Evolutionary conservation across 1,284 basidiomycete species (phyloP).

Genomic region (Exobasidium rhododendri): DNA sequence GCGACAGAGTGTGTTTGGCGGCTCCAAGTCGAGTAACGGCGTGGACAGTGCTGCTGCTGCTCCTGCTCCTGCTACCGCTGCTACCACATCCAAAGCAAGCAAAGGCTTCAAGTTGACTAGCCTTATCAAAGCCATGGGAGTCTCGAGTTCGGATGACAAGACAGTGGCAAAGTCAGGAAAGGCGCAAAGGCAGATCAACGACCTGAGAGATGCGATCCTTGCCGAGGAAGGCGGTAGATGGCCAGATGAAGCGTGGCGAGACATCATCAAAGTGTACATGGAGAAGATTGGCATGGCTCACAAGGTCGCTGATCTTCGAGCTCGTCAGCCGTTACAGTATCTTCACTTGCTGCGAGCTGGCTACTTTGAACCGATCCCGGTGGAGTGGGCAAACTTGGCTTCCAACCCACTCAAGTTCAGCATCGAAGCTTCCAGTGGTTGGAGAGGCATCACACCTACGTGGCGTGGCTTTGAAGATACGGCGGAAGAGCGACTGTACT

Average conservation of each 20-base stretch:
- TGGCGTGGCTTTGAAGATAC: background rate
- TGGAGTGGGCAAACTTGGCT: background rate
- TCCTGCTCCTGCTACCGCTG: too few relatives aligned
- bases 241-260: background rate
- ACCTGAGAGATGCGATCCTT: background rate
- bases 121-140: background rate
- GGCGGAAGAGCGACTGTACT: background rate
- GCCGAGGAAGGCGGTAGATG: background rate
- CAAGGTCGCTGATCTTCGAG: background rate
- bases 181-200: background rate
- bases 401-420: background rate
- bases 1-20: background rate
- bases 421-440: background rate
- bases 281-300: background rate
- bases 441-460: background rate
- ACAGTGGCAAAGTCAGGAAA: background rate
- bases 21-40: background rate
- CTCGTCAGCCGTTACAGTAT: background rate
- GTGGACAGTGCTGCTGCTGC: background rate
- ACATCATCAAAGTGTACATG: background rate
- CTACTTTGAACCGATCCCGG: background rate
- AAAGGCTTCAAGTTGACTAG: background rate
- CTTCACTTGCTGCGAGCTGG: background rate
- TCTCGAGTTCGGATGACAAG: background rate
- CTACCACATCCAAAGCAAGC: too few relatives aligned